These are phyloP conservation scores for Exsudoporus floridanus DNA, from an alignment of 1,284 basidiomycete species.

Conservation along the genomic window DNA sequence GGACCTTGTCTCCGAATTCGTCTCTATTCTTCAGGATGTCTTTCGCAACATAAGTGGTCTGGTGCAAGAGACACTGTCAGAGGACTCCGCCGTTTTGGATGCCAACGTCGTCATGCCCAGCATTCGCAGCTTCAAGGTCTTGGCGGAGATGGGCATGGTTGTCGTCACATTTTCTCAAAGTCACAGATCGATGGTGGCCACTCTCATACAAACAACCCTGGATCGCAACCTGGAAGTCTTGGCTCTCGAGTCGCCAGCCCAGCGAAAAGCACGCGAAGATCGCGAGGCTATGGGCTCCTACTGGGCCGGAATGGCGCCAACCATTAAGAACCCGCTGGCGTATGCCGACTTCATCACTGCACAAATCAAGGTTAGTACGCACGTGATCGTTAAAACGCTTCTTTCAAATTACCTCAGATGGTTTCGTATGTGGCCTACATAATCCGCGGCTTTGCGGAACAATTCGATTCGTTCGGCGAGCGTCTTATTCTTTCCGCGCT, in stretches of 20 bases:
- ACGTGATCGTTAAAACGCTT: not conserved
- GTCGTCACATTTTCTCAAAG: constrained; percentile 91
- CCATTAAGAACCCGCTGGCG: constrained; percentile 73
- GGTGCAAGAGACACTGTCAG: constrained; percentile 75
- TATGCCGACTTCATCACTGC: constrained; percentile 91
- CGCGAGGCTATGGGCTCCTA: constrained; percentile 71
- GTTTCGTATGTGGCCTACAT: constrained; percentile 94
- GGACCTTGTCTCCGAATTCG: constrained; percentile 78
- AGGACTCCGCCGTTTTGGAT: constrained; percentile 57
- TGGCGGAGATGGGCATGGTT: constrained; percentile 93
- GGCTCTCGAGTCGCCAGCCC: constrained; percentile 83
- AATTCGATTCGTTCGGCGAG: constrained; percentile 79
- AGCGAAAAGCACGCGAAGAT: constrained; percentile 80
- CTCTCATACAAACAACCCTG: constrained; percentile 74
- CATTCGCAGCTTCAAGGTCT: constrained; percentile 89
- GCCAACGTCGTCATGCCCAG: constrained; percentile 62
- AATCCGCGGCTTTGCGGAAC: constrained; percentile 69
- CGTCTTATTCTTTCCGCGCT: constrained; percentile 81
- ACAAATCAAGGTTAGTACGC: constrained; percentile 78
- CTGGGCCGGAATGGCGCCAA: constrained; percentile 84
- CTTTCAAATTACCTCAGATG: constrained; percentile 50
- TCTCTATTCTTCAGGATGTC: constrained; percentile 74
- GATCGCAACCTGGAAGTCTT: constrained; percentile 75
- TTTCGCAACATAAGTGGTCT: constrained; percentile 77
- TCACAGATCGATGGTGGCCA: constrained; percentile 65